Percentiles rank a stretch among this genome's conserved stretches.
These are phyloP conservation scores for Metrosideros polymorpha DNA, from an alignment of 441 rosid species.

Conservation along the genomic window DNA sequence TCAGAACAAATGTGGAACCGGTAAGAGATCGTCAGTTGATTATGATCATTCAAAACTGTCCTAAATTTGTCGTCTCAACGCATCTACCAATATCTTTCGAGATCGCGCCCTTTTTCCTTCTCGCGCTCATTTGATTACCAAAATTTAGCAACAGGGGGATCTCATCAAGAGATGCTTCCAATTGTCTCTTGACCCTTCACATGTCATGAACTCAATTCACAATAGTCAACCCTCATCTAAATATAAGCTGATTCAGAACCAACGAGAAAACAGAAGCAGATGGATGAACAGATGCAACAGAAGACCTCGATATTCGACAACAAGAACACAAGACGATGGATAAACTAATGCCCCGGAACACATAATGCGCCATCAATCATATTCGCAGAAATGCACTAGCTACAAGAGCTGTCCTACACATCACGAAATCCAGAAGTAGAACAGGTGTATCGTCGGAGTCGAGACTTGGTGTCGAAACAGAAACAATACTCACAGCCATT, in stretches of 20 bases:
- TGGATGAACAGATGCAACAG: neutral
- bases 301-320: neutral
- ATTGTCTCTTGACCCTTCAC: neutral
- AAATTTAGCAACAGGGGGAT: neutral
- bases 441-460: neutral
- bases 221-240: neutral
- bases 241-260: neutral
- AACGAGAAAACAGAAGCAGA: neutral
- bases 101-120: neutral
- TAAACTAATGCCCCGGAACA: neutral
- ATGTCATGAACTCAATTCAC: neutral
- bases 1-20: neutral
- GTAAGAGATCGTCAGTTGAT: neutral
- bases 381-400: neutral
- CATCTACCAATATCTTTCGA: neutral
- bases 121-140: neutral
- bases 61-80: neutral
- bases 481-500: conserved; percentile 37
- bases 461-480: neutral
- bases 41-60: neutral
- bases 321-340: neutral
- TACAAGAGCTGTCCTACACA: neutral
- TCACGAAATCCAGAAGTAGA: neutral
- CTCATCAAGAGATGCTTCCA: no score
- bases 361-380: neutral